Base-by-base conservation (phyloP, 1,284 basidiomycete species). In the Ustilago bromivora region DNA sequence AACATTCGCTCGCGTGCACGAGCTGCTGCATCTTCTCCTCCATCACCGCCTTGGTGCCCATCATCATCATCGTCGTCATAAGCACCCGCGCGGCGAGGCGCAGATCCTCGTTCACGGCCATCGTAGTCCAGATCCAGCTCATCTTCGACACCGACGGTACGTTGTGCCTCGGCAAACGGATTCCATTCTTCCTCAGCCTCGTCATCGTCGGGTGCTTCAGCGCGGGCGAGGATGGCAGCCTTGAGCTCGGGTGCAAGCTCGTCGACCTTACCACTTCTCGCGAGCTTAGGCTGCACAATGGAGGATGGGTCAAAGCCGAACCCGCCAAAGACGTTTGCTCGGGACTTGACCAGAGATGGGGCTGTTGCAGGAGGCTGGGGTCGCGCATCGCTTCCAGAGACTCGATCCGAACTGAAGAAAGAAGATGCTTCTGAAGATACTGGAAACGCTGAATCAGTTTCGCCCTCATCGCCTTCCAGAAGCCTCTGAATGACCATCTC, bases 121-220 rank as follows among this genome's bases (percentile, higher is more conserved):
- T 70, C 62, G 43, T 72, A 66, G 36, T 77, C 75, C 23, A 77
- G 57, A 32, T 79, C 78, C 59, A 79, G 46, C 65, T 79, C 78
- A 53, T 79, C 78, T 32, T 79, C 78, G 0, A 79, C 70, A 0
- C 78, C 78, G 19, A 76, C 74, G 19, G 68, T 71, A 7, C 71
- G 64, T 2, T 62, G 54, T 1, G 47, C 35, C 32, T 66, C 63
- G 35, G 64, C 66, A 23, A 78, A 78, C 1, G 75, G 75, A 46
- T 79, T 76, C 78, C 78, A 79, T 54, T 78, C 76, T 46, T 74
- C 76, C 15, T 72, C 75, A 8, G 61, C 76, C 31, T 79, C 72
- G n/a, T 75, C 71, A 23, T 73, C 77, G 31, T 73, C 73, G 1
- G 75, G 67, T 0, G 78, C 78, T 54, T 76, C 78, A 13, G 74